Base-by-base conservation (phyloP, 2,329 filamentous ascomycete species). In the Lanzia echinophila region DNA sequence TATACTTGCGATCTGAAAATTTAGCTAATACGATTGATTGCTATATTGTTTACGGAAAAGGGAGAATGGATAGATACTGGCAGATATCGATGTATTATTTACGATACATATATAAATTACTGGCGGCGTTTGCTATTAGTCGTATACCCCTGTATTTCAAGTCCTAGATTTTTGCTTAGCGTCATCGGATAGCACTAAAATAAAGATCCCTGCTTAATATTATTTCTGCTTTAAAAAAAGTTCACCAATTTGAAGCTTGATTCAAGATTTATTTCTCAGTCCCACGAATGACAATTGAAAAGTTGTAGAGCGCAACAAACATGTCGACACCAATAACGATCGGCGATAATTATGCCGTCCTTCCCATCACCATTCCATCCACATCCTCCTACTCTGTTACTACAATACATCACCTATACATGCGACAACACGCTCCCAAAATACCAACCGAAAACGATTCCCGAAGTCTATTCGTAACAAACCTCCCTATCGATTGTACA, bases 391-490 rank as follows among this genome's bases (percentile, higher is more conserved):
- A 79, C 55, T 79, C 83, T 22, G 70, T 78, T 42, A 47, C 54
- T n/a, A 78, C 83, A 55, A 82, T 81, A 47, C 94, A 97, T 73
- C 89, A 91, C 71, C 75, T 97, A 64, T 96, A 96, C 73, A 73
- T 97, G 53, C 88, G 89, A 60, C 83, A 83, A 53, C 91, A 97
- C 71, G 79, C 84, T 44, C 90, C 92, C 57, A 89, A 87, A 71
- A 79, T 88, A 39, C 83, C 88, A 13, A 87, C 86, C 7, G 76
- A 79, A 52, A 79, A 87, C 69, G 87, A 92, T 63, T 74, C 82
- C 15, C 84, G 91, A 62, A 90, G 88, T 57, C 78, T 99, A 17
- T 99, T 96, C 71, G 68, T 95, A n/a, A 87, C 91, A 59, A 97
- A 99, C 65, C 73, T 95, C 1, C 94, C 94, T 6, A 77, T 86